A percentile compares a stretch with the other conserved stretches of the same genome.
Conservation (phyloP, 2,329 filamentous ascomycete genomes). For the Penicillium thymicola region DNA sequence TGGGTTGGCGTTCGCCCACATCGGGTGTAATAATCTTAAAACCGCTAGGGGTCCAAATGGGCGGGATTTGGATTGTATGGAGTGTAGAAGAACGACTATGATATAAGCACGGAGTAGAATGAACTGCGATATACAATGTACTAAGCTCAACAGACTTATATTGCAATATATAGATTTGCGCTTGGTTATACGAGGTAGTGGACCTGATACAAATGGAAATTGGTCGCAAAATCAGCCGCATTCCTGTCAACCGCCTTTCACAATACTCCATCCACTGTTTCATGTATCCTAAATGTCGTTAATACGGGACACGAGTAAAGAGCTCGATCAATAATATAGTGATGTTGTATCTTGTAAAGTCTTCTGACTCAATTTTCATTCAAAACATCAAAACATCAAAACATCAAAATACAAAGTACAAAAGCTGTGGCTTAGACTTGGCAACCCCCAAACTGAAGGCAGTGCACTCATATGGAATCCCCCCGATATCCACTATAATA, state of each 20-base stretch:
- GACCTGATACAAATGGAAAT: not conserved
- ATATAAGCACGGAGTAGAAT: not conserved
- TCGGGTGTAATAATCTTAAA: slow-evolving; percentile 1
- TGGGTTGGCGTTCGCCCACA: not conserved
- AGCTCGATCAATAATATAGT: not conserved
- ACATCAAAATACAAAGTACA: too few relatives aligned
- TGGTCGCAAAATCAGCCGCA: not conserved
- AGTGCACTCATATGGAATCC: not conserved
- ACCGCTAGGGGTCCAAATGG: not conserved
- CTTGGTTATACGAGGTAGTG: not conserved
- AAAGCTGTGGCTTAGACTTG: not conserved
- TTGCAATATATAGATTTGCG: not conserved
- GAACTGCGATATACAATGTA: not conserved
- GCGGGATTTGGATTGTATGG: not conserved
- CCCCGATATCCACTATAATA: not conserved
- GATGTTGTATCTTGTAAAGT: not conserved
- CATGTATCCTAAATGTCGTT: not conserved
- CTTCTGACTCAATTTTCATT: not conserved
- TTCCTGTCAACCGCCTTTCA: not conserved
- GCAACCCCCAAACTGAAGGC: not conserved
- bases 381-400: not conserved
- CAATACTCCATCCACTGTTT: not conserved
- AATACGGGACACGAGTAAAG: not conserved
- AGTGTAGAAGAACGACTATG: not conserved
- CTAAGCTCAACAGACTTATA: not conserved